Evolutionary conservation across 176 grass and related monocot species (phyloP), one percentile per base, ranked within the genome.

Genomic region (maize (Zea mays)): DNA sequence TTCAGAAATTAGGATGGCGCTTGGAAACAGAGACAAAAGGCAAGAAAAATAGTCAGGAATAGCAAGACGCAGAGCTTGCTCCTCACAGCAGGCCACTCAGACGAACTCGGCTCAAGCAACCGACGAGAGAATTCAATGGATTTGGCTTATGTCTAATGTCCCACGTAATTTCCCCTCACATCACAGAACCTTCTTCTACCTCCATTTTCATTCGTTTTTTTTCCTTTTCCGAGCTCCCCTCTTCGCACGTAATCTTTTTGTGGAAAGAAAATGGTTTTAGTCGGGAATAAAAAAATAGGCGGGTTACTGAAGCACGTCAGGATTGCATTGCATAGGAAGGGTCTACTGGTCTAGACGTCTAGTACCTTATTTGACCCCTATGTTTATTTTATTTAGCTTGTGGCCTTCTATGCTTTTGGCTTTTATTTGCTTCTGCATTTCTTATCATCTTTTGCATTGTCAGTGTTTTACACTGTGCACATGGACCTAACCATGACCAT

Each of bases 301-400:
- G 78, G 82, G 69, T 79, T 78, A 86, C 65, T 86, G 78, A 82
- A 72, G 89, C 88, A 80, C 83, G 89, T 79, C 85, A 86, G 87
- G 85, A 82, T 81, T 82, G 86, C 86, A 88, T 89, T 87, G 69
- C 27, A 27, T 27, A 0, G 80, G 66, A 81, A 81, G 75, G 66
- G 73, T 89, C 65, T 81, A 77, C 27, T 27, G 27, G 27, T 27
- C 1, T n/a, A n/a, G n/a, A n/a, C n/a, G n/a, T n/a, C n/a, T 27
- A 27, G 27, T 27, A 27, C 72, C 52, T 67, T 76, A 89, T 85
- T 89, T 85, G 82, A 85, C 72, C 78, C 73, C 27, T 51, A 39
- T 15, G 40, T 19, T 81, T 73, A 73, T 85, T 85, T 77, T 77
- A 85, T 77, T 81, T 41, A 61, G 50, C 73, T 77, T 77, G 87